Evolutionary conservation across 75 land plant genomes (phyloP).

Genomic region (Adiantum capillusveneris): DNA sequence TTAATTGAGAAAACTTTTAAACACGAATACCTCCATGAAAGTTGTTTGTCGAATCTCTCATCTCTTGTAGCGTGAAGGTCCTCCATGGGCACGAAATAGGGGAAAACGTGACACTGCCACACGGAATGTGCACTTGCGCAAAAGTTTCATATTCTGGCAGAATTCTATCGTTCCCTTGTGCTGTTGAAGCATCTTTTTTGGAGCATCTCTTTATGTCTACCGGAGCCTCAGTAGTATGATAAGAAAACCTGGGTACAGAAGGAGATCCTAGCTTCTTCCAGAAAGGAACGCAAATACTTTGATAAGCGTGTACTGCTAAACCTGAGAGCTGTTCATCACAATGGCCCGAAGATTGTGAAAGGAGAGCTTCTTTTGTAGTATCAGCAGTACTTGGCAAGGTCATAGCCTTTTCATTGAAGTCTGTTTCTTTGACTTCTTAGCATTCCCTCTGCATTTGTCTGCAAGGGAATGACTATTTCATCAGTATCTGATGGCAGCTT

Average conservation of each 20-base stretch:
- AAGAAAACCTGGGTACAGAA: not conserved
- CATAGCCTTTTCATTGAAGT: too few relatives aligned
- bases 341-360: not conserved
- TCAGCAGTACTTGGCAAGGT: too few relatives aligned
- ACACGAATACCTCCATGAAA: constrained; percentile 5
- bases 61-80: constrained; percentile 5
- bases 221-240: not conserved
- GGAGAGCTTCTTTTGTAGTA: not conserved
- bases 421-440: too few relatives aligned
- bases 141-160: not conserved
- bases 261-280: not conserved
- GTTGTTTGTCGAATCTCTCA: constrained; percentile 2
- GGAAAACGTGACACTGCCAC: not conserved
- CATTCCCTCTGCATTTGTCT: too few relatives aligned
- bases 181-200: not conserved
- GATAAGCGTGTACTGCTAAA: not conserved
- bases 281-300: constrained; percentile 1
- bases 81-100: constrained; percentile 4
- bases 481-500: too few relatives aligned
- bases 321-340: not conserved
- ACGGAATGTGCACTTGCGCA: not conserved
- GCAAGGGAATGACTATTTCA: too few relatives aligned
- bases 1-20: not conserved
- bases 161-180: constrained; percentile 1
- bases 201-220: not conserved